Percentiles rank a stretch among this genome's conserved stretches.
phyloP scores from a whole-genome alignment of 1,284 basidiomycete species.

The Afroboletus lepidellus region DNA sequence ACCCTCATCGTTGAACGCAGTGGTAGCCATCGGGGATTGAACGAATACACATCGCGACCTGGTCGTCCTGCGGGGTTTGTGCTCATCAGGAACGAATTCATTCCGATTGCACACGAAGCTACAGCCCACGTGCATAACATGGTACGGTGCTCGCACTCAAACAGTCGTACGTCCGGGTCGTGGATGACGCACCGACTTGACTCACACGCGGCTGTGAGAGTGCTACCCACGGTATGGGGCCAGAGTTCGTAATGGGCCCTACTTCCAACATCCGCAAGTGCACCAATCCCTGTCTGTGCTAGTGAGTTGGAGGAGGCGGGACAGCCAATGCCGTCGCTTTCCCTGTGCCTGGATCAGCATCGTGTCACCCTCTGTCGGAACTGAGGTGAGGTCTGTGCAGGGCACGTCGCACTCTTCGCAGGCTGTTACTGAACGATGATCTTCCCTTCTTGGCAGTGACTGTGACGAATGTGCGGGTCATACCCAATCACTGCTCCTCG shows the following conservation, averaged over 20 bases:
- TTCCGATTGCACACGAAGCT: not conserved
- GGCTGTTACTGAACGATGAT: not conserved
- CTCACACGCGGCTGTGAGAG: not conserved
- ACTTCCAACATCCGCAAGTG: not conserved
- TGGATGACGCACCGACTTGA: not conserved
- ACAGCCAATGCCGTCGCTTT: not conserved
- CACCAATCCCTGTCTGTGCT: not conserved
- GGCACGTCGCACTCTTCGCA: not conserved
- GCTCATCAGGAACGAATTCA: not conserved
- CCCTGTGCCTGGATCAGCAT: not conserved
- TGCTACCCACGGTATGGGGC: not conserved
- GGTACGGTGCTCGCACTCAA: not conserved
- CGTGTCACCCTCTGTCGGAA: not conserved
- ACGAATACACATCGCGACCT: too few species aligned
- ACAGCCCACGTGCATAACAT: not conserved
- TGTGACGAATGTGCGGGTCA: constrained; percentile 24
- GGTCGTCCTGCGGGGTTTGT: not conserved
- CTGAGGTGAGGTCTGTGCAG: not conserved
- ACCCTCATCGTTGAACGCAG: constrained; percentile 21
- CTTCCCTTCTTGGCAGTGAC: constrained; percentile 5
- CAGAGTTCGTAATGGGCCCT: not conserved
- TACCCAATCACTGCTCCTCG: constrained; percentile 15
- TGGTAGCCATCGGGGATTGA: too few species aligned
- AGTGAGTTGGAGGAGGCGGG: not conserved
- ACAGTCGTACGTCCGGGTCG: not conserved